These are phyloP conservation scores for Wickerhamomyces chaumierensis DNA, from an alignment of 805 yeast species.

Conservation along the genomic window DNA sequence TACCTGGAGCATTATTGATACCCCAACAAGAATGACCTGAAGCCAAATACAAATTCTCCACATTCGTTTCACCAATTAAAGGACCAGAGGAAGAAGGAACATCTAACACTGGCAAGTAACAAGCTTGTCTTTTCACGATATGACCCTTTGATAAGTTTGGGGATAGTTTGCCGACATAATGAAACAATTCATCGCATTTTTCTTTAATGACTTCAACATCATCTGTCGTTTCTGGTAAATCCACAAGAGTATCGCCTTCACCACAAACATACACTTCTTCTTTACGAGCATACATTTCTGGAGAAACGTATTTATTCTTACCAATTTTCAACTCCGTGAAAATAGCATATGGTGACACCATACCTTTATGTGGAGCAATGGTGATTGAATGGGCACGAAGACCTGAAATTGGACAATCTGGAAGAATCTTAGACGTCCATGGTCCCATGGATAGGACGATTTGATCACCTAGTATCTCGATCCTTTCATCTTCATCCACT, in stretches of 20 bases:
- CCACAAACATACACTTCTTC: conserved; percentile 97
- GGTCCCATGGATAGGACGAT: conserved; percentile 90
- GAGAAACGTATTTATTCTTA: conserved; percentile 63
- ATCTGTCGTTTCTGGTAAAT: conserved; percentile 88
- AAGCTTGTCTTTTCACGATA: conserved; percentile 79
- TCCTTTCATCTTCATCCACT: no score
- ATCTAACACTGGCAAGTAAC: conserved; percentile 89
- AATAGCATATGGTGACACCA: conserved; percentile 86
- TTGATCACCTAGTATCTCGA: conserved; percentile 55
- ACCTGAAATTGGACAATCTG: conserved; percentile 91
- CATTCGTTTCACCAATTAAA: conserved; percentile 86
- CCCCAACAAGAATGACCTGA: conserved; percentile 99
- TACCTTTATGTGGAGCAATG: conserved; percentile 63
- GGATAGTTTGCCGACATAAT: conserved; percentile 68
- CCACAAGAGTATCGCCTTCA: conserved; percentile 86
- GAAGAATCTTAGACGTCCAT: conserved; percentile 86
- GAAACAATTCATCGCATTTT: conserved; percentile 80
- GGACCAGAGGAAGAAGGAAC: conserved; percentile 92
- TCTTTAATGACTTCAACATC: conserved; percentile 82
- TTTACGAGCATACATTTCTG: conserved; percentile 89
- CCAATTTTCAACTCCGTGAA: conserved; percentile 82
- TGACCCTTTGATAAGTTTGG: conserved; percentile 62
- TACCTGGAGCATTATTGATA: conserved; percentile 92
- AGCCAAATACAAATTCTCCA: conserved; percentile 64
- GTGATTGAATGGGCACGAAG: conserved; percentile 93